These are phyloP conservation scores for Candolleomyces eurysporus DNA, from an alignment of 768 basidiomycete species.

Conservation along the genomic window DNA sequence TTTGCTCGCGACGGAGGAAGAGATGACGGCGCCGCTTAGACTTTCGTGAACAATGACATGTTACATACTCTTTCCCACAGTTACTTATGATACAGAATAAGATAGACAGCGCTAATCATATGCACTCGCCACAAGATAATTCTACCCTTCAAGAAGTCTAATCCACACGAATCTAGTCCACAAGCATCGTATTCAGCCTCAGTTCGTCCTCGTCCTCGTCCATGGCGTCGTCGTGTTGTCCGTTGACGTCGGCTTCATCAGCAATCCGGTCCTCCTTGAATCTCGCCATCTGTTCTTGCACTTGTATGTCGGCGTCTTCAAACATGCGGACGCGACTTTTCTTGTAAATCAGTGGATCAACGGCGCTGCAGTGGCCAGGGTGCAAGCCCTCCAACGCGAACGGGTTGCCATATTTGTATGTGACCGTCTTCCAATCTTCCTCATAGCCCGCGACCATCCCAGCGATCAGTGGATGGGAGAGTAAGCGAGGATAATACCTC, in stretches of 20 bases:
- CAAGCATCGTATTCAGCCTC: neutral
- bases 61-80: too few relatives aligned
- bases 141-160: too few relatives aligned
- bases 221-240: neutral
- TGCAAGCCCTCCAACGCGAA: constrained; percentile 73
- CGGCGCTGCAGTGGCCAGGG: constrained; percentile 64
- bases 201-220: neutral
- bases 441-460: constrained; percentile 36
- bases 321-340: constrained; percentile 53
- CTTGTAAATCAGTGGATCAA: constrained; percentile 66
- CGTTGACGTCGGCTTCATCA: neutral
- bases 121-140: neutral
- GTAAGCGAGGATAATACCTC: constrained; percentile 75
- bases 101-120: neutral
- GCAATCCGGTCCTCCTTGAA: neutral
- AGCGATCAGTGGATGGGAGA: constrained; percentile 60
- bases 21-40: neutral
- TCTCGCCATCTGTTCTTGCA: constrained; percentile 38
- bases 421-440: constrained; percentile 28
- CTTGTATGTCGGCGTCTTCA: constrained; percentile 56
- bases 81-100: neutral
- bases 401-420: constrained; percentile 48
- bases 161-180: neutral
- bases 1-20: neutral
- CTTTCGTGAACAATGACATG: too few relatives aligned